Evolutionary conservation across 371 early-diverging fungal genomes (phyloP).

Genomic region (Mycotypha africana): DNA sequence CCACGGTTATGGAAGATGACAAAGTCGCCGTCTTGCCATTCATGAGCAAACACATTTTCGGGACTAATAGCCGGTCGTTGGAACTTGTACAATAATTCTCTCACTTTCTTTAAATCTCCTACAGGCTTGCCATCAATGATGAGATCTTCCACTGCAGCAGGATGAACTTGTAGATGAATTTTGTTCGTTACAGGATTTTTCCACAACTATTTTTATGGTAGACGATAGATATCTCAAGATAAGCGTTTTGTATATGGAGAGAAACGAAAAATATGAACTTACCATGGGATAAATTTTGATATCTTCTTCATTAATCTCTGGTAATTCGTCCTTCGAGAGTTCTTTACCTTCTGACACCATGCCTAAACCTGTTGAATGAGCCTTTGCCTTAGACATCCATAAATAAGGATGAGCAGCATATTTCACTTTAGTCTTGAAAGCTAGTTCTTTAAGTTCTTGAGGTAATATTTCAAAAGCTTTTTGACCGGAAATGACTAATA

Average conservation of each 20-base stretch:
- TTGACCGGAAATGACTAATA: slow-evolving; percentile 49
- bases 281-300: slow-evolving; percentile 48
- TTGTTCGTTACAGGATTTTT: slow-evolving; percentile 46
- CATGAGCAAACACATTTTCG: slow-evolving; percentile 43
- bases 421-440: slow-evolving; percentile 41
- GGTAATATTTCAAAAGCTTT: slow-evolving; percentile 42
- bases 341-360: slow-evolving; percentile 43
- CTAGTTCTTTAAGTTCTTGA: slow-evolving; percentile 39
- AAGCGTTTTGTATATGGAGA: background rate
- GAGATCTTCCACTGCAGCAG: slow-evolving; percentile 39
- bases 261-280: background rate
- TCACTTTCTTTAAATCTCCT: slow-evolving; percentile 39
- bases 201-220: slow-evolving; percentile 46
- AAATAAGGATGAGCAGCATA: slow-evolving; percentile 47
- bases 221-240: too few relatives aligned
- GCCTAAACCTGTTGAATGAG: slow-evolving; percentile 36
- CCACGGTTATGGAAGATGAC: slow-evolving; percentile 49
- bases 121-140: slow-evolving; percentile 47
- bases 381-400: slow-evolving; percentile 46
- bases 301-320: slow-evolving; percentile 31
- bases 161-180: slow-evolving; percentile 46
- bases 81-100: slow-evolving; percentile 36
- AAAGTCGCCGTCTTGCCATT: slow-evolving; percentile 45
- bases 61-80: slow-evolving; percentile 44
- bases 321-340: slow-evolving; percentile 28